Base-by-base conservation (phyloP, 495 filamentous ascomycete species). In the Melanomma pulvis-pyrius region DNA sequence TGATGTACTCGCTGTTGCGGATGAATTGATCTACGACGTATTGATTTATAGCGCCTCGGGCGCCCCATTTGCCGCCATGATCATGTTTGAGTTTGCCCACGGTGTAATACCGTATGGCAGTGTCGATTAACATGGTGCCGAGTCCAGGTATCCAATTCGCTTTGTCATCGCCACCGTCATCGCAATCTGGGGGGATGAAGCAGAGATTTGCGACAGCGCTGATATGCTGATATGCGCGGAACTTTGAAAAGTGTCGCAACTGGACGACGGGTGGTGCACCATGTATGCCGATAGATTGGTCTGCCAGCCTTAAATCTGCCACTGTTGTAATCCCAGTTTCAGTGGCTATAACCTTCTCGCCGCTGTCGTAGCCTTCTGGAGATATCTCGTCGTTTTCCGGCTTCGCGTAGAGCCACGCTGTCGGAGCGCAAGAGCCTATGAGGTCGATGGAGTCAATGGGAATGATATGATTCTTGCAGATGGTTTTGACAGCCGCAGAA, bases 261-360 rank as follows among this genome's bases (percentile, higher is more conserved):
- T 55, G 19, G 1, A 61, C 17, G 22, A 25, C 25, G 15, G 44
- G 56, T 13, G 53, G 17, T n/a, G 12, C 17, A 8, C 28, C 19
- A 12, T 52, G 46, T 22, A 4, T 19, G 34, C 32, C 21, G 41
- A 22, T 1, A 28, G 19, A 0, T 49, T 47, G 50, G 22, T 57
- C 51, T 21, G 8, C 15, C 13, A 58, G 3, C 25, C 54, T 29
- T 8, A 58, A 58, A 13, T 46, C 48, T 41, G 49, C 54, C 30
- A 54, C 59, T 13, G 63, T 54, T 19, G 63, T 67, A n/a, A 60
- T 54, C 26, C 47, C 56, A 2, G 63, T 67, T 4, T 67, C 32
- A 6, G 29, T 11, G 7, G 55, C 57, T 7, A 67, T 60, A 9
- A 61, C 55, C 11, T 9, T 48, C 17, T n/a, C 53, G 17, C 22